These are phyloP conservation scores for Arabidopsis thaliana DNA, from an alignment of 345 rosid species.

Conservation along the genomic window TAIR10.1 NC_003075.7:15307001-15307500, in stretches of 20 bases:
- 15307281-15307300: neutral
- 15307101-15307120: neutral
- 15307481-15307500: conserved; percentile 66
- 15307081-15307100: neutral
- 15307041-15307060: conserved; percentile 73
- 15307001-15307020: conserved; percentile 81
- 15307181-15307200: conserved; percentile 97
- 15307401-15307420: neutral
- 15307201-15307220: conserved; percentile 88
- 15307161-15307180: conserved; percentile 63
- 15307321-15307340: neutral
- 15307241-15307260: conserved; percentile 80
- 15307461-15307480: conserved; percentile 80
- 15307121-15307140: neutral
- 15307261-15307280: conserved; percentile 54
- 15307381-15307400: neutral
- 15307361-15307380: neutral
- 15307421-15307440: conserved; percentile 50
- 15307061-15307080: conserved; percentile 62
- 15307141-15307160: neutral
- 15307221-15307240: conserved; percentile 84
- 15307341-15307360: neutral
- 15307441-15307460: conserved; percentile 94
- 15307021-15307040: conserved; percentile 77
- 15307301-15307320: neutral